phyloP scores from a whole-genome alignment of 768 basidiomycete species.

The Sutorius australiensis region DNA sequence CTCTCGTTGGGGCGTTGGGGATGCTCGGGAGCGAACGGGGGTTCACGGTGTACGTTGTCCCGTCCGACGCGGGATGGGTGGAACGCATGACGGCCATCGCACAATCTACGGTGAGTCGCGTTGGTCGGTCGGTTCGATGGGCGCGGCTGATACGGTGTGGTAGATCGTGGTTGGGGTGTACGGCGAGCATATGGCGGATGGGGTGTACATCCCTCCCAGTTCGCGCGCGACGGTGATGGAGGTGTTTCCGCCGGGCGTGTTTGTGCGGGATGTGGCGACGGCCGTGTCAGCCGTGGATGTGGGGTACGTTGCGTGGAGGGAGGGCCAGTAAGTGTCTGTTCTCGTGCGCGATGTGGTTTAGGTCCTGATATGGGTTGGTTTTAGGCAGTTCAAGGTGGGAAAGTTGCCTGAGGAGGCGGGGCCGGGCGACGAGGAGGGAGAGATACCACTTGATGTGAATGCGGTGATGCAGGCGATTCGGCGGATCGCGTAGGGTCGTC shows the following conservation, averaged over 20 bases:
- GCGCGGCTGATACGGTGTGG: background rate
- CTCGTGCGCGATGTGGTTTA: background rate
- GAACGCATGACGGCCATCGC: constrained; percentile 62
- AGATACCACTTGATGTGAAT: background rate
- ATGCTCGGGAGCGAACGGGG: constrained; percentile 42
- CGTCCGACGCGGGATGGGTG: constrained; percentile 51
- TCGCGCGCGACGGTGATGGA: constrained; percentile 66
- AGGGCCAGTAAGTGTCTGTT: constrained; percentile 28
- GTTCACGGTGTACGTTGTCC: constrained; percentile 55
- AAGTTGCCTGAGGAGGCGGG: constrained; percentile 29
- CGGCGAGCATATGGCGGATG: constrained; percentile 60
- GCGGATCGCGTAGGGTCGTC: background rate
- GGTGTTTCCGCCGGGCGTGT: constrained; percentile 66
- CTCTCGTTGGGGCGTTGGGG: constrained; percentile 54
- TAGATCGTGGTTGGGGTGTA: constrained; percentile 62
- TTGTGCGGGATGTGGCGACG: constrained; percentile 58
- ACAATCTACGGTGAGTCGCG: constrained; percentile 56
- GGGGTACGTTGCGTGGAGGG: constrained; percentile 59
- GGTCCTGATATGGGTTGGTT: background rate
- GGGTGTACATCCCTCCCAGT: constrained; percentile 65
- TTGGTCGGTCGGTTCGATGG: background rate
- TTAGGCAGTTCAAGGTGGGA: constrained; percentile 35
- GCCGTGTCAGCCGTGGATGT: constrained; percentile 49
- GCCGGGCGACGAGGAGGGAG: background rate
- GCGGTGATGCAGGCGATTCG: background rate